phyloP scores from a whole-genome alignment of 2,329 filamentous ascomycete genomes.

The Colletotrichum endophyticum region DNA sequence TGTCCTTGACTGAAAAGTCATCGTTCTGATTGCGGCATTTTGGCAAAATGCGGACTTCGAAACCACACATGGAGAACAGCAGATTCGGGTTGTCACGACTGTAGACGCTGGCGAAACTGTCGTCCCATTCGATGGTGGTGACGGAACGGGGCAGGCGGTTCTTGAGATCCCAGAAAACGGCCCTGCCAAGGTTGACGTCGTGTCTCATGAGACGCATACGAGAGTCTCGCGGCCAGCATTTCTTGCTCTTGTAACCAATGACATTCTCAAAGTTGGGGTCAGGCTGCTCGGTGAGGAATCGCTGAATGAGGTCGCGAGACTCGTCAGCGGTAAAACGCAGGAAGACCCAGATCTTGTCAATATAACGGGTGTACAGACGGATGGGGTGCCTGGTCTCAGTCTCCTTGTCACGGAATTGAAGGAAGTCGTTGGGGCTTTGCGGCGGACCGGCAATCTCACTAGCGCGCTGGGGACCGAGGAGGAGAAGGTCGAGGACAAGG shows the following conservation, averaged over 20 bases:
- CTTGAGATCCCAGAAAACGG: conserved; percentile 99
- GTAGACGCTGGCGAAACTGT: conserved; percentile 98
- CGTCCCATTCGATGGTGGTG: conserved; percentile 98
- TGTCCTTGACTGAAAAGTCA: conserved; percentile 96
- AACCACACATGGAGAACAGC: conserved; percentile 96
- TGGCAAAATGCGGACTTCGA: conserved; percentile 94
- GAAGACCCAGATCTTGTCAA: conserved; percentile 99
- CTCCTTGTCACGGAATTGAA: conserved; percentile 93
- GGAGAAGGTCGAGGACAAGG: conserved; percentile 87
- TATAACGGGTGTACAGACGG: conserved; percentile 95
- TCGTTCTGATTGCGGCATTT: conserved; percentile 96
- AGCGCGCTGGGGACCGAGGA: conserved; percentile 93
- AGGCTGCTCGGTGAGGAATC: conserved; percentile 96
- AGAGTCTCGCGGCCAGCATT: conserved; percentile 98
- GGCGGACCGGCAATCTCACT: conserved; percentile 96
- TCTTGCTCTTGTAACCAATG: conserved; percentile 98
- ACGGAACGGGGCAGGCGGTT: conserved; percentile 93
- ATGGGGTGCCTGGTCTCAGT: conserved; percentile 95
- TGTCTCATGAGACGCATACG: conserved; percentile 98
- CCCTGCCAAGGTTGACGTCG: conserved; percentile 95
- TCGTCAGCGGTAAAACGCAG: conserved; percentile 93
- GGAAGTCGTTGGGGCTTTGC: conserved; percentile 93
- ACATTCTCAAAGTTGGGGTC: conserved; percentile 99
- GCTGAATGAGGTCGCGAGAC: conserved; percentile 92
- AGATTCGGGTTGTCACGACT: conserved; percentile 97